phyloP scores from a whole-genome alignment of 2,329 filamentous ascomycete genomes.

The Biscogniauxia marginata region DNA sequence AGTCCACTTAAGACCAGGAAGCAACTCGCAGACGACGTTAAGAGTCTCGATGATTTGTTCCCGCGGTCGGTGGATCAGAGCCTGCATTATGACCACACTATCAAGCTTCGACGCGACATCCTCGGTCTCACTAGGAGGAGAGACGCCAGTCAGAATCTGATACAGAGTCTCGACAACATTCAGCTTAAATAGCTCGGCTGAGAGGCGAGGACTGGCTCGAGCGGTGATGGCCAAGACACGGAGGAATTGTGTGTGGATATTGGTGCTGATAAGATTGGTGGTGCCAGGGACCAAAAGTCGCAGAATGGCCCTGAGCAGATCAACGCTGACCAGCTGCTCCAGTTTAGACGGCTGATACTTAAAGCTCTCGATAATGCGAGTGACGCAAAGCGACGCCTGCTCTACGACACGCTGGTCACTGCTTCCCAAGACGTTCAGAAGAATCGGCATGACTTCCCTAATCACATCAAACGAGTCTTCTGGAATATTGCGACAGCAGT shows the following conservation, averaged over 20 bases:
- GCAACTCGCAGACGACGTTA: constrained; percentile 93
- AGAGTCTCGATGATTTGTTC: constrained; percentile 97
- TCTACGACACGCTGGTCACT: constrained; percentile 96
- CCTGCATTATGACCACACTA: constrained; percentile 98
- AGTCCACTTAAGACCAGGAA: constrained; percentile 69
- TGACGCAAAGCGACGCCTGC: constrained; percentile 92
- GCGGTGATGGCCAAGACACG: constrained; percentile 88
- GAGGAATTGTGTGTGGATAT: constrained; percentile 94
- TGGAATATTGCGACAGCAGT: constrained; percentile 95
- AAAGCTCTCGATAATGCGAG: constrained; percentile 95
- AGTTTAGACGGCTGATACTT: constrained; percentile 83
- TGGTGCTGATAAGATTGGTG: constrained; percentile 89
- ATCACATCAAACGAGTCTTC: constrained; percentile 91
- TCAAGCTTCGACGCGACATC: constrained; percentile 85
- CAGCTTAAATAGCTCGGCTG: constrained; percentile 89
- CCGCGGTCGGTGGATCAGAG: constrained; percentile 88
- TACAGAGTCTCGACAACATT: constrained; percentile 97
- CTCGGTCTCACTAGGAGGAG: constrained; percentile 75
- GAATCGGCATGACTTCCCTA: constrained; percentile 92
- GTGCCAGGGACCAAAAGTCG: constrained; percentile 88
- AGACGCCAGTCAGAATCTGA: constrained; percentile 94
- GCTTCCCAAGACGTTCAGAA: constrained; percentile 85
- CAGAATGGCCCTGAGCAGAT: constrained; percentile 79
- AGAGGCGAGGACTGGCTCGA: constrained; percentile 81
- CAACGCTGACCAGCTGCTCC: constrained; percentile 87